A percentile compares a stretch with the other conserved stretches of the same genome.
Evolutionary conservation across 495 filamentous ascomycete genomes (phyloP).

Genomic region (Physcia stellaris): DNA sequence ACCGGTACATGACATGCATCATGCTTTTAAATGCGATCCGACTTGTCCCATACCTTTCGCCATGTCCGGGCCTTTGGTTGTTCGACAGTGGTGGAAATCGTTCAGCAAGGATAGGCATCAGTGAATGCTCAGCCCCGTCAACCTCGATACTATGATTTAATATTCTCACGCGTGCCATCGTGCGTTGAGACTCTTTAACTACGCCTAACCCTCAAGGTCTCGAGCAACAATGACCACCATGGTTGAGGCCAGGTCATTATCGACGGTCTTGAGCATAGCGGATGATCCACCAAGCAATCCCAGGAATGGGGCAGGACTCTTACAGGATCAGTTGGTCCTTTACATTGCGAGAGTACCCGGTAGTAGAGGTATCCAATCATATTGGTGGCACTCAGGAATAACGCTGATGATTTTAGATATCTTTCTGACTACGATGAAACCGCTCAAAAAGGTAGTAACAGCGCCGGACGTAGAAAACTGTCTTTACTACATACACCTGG

Average conservation of each 20-base stretch:
- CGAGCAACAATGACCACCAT: neutral
- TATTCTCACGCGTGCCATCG: no score
- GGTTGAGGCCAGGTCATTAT: conserved; percentile 61
- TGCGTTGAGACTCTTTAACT: no score
- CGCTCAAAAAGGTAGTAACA: conserved; percentile 72
- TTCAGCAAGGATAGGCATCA: no score
- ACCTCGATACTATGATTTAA: no score
- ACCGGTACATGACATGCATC: no score
- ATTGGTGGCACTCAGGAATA: neutral
- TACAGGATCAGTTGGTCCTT: conserved; percentile 55
- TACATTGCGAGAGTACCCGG: conserved; percentile 92
- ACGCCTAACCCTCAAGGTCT: no score
- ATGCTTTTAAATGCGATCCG: no score
- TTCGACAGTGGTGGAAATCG: no score
- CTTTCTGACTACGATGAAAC: conserved; percentile 84
- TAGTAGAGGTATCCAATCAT: conserved; percentile 50
- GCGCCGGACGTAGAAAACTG: conserved; percentile 75
- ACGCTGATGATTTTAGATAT: conserved; percentile 47
- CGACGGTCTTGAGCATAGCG: conserved; percentile 64
- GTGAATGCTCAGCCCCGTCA: no score
- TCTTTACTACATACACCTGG: conserved; percentile 81
- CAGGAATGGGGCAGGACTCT: conserved; percentile 47
- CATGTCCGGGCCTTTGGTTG: no score
- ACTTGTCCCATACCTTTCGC: no score
- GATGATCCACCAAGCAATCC: conserved; percentile 78